Base-by-base conservation (phyloP, 23 red algal genomes). In the Pyropia yezoensis region DNA sequence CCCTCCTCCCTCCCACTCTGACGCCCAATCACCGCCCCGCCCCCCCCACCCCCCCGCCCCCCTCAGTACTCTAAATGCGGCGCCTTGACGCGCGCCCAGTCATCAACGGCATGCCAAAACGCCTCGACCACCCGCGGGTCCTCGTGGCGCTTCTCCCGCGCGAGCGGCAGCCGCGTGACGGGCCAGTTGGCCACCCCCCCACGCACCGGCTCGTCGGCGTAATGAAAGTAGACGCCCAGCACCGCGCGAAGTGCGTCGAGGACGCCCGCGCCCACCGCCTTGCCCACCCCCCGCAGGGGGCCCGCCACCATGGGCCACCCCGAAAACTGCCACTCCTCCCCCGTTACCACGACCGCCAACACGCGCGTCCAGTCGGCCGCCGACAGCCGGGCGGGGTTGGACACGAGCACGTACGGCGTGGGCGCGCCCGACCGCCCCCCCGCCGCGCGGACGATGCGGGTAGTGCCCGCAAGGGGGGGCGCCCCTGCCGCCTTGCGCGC, bases 291-390 rank as follows among this genome's bases (percentile, higher is more conserved):
- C 0, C 39, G 39, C 20, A 49, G 8, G 13, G 65, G 65, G 7
- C 27, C 69, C 15, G 18, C 18, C n/a, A 74, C 73, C 33, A 83
- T 75, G 8, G 74, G 75, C 81, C 81, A 96, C 15, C 73, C 81
- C 72, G 89, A 90, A 61, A 96, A 96, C 69, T 96, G 92, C 92
- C 92, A 96, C 59, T 61, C 73, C 15, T 76, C 83, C 16, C 92
- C 92, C 63, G 63, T 71, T 16, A 78, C 85, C 20, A 96, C 73
- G 19, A 85, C 73, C 18, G 85, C 71, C 27, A 85, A 74, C 9
- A 96, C 92, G 29, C 83, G 73, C 25, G 75, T 63, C 92, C 92
- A 96, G 33, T 96, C 92, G 47, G 68, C 73, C 25, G 78, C 24
- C 0, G 61, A 32, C 21, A 96, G 81, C 22, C 76, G 77, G 17